Percentiles rank a stretch among this genome's conserved stretches.
Evolutionary conservation across 805 yeast species (phyloP).

Genomic region (Cyberlindnera xylosilytica): DNA sequence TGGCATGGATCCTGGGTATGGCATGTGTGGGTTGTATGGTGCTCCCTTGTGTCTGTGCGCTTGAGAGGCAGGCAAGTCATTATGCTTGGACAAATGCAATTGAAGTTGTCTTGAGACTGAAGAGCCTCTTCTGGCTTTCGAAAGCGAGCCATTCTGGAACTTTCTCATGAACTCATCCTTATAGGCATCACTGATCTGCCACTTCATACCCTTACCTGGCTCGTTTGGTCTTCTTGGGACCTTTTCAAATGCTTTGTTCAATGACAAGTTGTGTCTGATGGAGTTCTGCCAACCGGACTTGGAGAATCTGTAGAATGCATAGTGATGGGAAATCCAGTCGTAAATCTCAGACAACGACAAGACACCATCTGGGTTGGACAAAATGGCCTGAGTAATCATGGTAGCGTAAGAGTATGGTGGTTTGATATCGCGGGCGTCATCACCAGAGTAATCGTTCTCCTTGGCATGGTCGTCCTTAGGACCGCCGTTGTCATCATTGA

Average conservation of each 20-base stretch:
- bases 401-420: conserved; percentile 63
- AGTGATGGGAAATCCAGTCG: conserved; percentile 86
- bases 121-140: conserved; percentile 75
- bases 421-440: conserved; percentile 88
- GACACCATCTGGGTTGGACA: not conserved
- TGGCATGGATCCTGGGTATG: conserved; percentile 28
- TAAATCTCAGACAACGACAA: conserved; percentile 82
- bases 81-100: conserved; percentile 54
- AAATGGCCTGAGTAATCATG: not conserved
- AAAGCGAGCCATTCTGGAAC: conserved; percentile 70
- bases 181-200: conserved; percentile 90
- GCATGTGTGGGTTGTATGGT: conserved; percentile 29
- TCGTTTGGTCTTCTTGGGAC: conserved; percentile 94
- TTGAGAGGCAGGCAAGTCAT: conserved; percentile 36
- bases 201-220: conserved; percentile 99
- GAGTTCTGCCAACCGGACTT: conserved; percentile 98
- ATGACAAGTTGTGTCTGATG: conserved; percentile 87
- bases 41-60: conserved; percentile 31
- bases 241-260: conserved; percentile 96
- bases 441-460: conserved; percentile 70
- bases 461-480: conserved; percentile 3
- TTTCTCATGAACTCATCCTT: conserved; percentile 80
- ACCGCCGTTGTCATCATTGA: conserved; percentile 33
- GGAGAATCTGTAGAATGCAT: conserved; percentile 74
- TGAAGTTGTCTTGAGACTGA: conserved; percentile 79